Evolutionary conservation across 2,329 filamentous ascomycete species (phyloP), one percentile per base, ranked within the genome.

Genomic region (Orbilia oligospora): DNA sequence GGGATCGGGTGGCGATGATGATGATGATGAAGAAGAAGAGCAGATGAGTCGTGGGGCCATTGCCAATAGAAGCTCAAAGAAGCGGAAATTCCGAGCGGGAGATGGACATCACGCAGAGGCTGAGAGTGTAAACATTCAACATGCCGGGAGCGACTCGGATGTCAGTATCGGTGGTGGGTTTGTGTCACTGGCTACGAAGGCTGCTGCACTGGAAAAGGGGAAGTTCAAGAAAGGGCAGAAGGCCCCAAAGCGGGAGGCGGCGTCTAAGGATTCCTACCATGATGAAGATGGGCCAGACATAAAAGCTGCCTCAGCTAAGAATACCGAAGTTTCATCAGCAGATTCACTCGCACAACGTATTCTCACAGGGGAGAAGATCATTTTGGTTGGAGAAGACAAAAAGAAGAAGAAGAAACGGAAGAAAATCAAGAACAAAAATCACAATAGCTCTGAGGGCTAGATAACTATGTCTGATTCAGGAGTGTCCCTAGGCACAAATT

Each of bases 141-240:
- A 27, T 14, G 20, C 18, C 3, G 55, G 33, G 5, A 65, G 56
- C 27, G 48, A 67, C 14, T 30, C 58, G 27, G 27, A 72, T 56
- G n/a, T 27, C 61, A 27, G 65, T 27, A 49, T n/a, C 33, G 41
- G 41, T 18, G 20, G 58, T 75, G 44, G 56, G 18, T 67, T 56
- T 48, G 51, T 69, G 30, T 61, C 30, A 55, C 44, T 51, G 41
- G 38, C 18, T 14, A 30, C 55, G 24, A 67, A 36, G 36, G 46
- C 63, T 4, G 53, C 30, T n/a, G 65, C 80, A 36, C 81, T 78
- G 33, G 80, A 75, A 44, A 80, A 78, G 63, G 81, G 69, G 27
- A 80, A 80, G 33, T 16, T 53, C 22, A 64, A 48, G 51, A 22
- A 27, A 36, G 44, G 65, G 20, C 33, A 41, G 10, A 44, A 63